Evolutionary conservation across 129 eudicot genomes (phyloP), one percentile per base, ranked within the genome.

Genomic region (Centaurea solstitialis): DNA sequence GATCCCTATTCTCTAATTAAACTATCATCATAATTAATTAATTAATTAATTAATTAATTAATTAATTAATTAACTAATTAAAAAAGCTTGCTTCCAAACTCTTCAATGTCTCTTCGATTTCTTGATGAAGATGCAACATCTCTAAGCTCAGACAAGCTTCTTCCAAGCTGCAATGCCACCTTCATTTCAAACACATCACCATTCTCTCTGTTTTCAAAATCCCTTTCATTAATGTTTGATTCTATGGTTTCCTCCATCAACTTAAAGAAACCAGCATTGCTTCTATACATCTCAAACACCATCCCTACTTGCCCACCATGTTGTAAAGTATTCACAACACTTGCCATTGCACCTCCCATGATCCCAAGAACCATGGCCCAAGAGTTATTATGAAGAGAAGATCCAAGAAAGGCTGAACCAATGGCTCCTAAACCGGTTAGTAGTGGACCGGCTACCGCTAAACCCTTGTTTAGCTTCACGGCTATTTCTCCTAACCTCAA

Each of bases 271-370:
- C 97, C 95, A 0, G 91, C 96, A 57, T 91, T 88, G 91, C 91
- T 87, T 72, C 95, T 64, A 50, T 92, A 90, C 94, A 92, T 90
- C 73, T 90, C 94, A 77, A 92, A 85, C 83, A 88, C 93, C 95
- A 90, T 90, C 38, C 97, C 93, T 0, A 92, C 94, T 85, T 90
- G 91, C 75, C 94, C 97, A 13, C 96, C 97, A 87, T 93, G 97
- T 79, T 90, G 89, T 2, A 93, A 0, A 4, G 85, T 83, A 78
- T 93, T 93, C 70, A 86, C 93, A n/a, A 86, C 85, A 2, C 79
- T 81, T 7, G 90, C 93, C 75, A 93, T 79, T 1, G 91, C 93
- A 57, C 95, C 97, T 0, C 83, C 91, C 43, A 80, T 82, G 65
- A 83, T 91, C 23, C 93, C 97, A 13, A 90, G 70, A 13, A 85